Evolutionary conservation across 257 asterid species (phyloP).

Genomic region (Penstemon eatonii): DNA sequence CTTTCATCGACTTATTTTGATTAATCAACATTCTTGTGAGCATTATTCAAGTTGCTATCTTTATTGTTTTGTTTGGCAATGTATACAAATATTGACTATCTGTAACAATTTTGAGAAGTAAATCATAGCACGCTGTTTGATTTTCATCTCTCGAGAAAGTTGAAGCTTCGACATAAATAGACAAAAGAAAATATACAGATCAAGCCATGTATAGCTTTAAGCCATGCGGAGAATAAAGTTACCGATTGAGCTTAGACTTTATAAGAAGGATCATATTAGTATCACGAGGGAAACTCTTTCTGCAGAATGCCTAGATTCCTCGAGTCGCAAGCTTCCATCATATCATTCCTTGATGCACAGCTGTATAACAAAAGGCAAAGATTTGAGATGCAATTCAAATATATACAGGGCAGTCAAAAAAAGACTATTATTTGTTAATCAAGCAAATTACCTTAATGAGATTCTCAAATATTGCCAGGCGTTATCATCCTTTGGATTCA

Average conservation of each 20-base stretch:
- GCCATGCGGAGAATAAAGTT: background rate
- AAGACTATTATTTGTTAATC: background rate
- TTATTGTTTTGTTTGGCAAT: conserved; percentile 18
- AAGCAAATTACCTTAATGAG: conserved; percentile 66
- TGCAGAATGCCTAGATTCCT: conserved; percentile 90
- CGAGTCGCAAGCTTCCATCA: conserved; percentile 90
- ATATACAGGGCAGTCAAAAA: background rate
- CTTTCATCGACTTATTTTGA: conserved; percentile 3
- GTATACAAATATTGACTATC: conserved; percentile 15
- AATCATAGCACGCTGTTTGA: background rate
- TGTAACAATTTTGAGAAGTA: background rate
- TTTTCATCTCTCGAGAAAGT: conserved; percentile 4
- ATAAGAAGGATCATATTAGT: background rate
- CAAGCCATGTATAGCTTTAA: background rate
- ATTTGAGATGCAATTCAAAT: conserved; percentile 13
- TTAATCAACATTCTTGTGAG: background rate
- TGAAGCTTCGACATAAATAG: background rate
- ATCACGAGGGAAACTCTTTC: conserved; percentile 86
- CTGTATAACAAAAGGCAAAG: conserved; percentile 39
- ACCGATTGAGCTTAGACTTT: background rate
- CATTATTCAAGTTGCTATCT: background rate
- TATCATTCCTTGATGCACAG: conserved; percentile 85
- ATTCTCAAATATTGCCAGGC: conserved; percentile 99
- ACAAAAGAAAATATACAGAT: background rate
- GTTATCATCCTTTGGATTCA: conserved; percentile 98